Conservation (phyloP, 2,329 filamentous ascomycete species). For the Xylaria sp. region DNA sequence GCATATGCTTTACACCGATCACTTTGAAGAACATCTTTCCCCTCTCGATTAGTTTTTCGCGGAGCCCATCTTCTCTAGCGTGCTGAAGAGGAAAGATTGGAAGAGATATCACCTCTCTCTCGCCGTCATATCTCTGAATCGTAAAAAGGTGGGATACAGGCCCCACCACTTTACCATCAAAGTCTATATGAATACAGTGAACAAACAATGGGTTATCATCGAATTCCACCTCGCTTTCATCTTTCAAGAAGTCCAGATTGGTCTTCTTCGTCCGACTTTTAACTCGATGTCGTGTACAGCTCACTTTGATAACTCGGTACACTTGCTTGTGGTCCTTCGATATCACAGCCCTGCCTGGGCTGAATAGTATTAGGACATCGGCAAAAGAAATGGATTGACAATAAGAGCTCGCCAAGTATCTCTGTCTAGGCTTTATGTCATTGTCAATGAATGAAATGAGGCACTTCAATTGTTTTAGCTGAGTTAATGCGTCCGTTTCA, state of each 20-base stretch:
- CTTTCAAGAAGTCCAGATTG: not conserved
- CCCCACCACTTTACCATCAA: slow-evolving; percentile 41
- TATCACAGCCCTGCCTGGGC: not conserved
- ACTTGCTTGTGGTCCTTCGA: slow-evolving; percentile 13
- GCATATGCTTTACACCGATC: slow-evolving; percentile 40
- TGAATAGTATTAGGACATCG: slow-evolving; percentile 19
- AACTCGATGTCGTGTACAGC: slow-evolving; percentile 13
- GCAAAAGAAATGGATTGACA: slow-evolving; percentile 18
- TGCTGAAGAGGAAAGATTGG: slow-evolving; percentile 39
- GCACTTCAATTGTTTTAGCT: slow-evolving; percentile 9
- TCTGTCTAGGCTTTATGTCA: slow-evolving; percentile 6
- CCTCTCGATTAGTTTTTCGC: slow-evolving; percentile 25
- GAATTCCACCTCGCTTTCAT: slow-evolving; percentile 10
- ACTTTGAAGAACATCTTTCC: slow-evolving; percentile 37
- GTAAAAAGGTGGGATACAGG: slow-evolving; percentile 37
- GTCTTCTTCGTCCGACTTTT: not conserved
- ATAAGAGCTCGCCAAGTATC: not conserved
- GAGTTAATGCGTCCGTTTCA: not conserved
- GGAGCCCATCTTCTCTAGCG: slow-evolving; percentile 11
- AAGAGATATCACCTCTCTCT: slow-evolving; percentile 38
- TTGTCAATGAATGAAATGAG: slow-evolving; percentile 13
- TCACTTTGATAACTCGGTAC: slow-evolving; percentile 11
- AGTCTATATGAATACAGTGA: slow-evolving; percentile 43
- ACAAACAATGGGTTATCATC: slow-evolving; percentile 21
- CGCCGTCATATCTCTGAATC: slow-evolving; percentile 39